Conservation (phyloP, 805 yeast genomes). For the Candida boleticola region DNA sequence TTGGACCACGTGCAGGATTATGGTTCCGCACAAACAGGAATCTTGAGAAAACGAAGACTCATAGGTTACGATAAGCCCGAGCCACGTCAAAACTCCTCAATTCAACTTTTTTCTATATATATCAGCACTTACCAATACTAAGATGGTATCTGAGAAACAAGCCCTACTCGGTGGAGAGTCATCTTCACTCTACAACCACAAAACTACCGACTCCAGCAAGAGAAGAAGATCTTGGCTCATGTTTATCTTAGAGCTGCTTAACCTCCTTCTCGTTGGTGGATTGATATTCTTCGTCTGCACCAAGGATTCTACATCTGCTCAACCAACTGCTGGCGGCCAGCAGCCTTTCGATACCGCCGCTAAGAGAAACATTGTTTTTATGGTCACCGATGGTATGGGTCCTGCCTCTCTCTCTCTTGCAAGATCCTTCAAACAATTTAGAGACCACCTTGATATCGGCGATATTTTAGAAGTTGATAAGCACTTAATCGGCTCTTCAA, state of each 20-base stretch:
- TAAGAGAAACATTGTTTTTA: constrained; percentile 77
- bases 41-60: too few relatives aligned
- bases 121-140: too few relatives aligned
- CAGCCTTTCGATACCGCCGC: neutral
- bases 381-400: constrained; percentile 96
- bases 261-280: constrained; percentile 6
- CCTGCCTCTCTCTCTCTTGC: constrained; percentile 83
- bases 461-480: constrained; percentile 63
- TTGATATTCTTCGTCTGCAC: constrained; percentile 4
- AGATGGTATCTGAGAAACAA: constrained; percentile 7
- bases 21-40: too few relatives aligned
- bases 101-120: too few relatives aligned
- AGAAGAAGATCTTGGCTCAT: constrained; percentile 3
- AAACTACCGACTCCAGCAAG: neutral
- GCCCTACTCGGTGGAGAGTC: constrained; percentile 7
- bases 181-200: constrained; percentile 6
- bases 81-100: too few relatives aligned
- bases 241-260: constrained; percentile 4
- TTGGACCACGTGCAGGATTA: too few relatives aligned
- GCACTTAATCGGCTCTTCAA: constrained; percentile 74
- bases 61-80: too few relatives aligned
- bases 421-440: constrained; percentile 66
- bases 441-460: constrained; percentile 51
- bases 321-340: neutral
- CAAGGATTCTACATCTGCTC: neutral